Percentiles rank a stretch among this genome's conserved stretches.
These are phyloP conservation scores for Phytophthora sojae DNA, from an alignment of 352 stramenopile genomes.

Conservation along the genomic window DNA sequence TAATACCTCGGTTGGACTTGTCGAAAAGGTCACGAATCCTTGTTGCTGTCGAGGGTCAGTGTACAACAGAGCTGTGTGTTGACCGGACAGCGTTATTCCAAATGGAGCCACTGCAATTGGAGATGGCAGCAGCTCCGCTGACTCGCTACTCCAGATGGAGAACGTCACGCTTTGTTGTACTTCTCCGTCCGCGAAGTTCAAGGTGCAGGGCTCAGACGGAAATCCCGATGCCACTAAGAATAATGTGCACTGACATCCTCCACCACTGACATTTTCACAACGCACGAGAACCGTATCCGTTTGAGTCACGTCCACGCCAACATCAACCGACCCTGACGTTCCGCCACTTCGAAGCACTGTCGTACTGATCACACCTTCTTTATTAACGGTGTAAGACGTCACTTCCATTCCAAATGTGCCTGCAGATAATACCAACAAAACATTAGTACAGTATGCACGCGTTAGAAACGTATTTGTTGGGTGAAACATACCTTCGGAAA, in stretches of 20 bases:
- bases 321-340: slow-evolving; percentile 35
- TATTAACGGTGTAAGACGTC: slow-evolving; percentile 24
- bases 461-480: no score
- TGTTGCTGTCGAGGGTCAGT: slow-evolving; percentile 31
- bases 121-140: slow-evolving; percentile 30
- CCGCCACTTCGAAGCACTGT: slow-evolving; percentile 44
- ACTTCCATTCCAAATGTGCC: slow-evolving; percentile 31
- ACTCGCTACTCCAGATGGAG: slow-evolving; percentile 48
- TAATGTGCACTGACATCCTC: slow-evolving; percentile 49
- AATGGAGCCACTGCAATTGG: slow-evolving; percentile 27
- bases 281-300: slow-evolving; percentile 36
- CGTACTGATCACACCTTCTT: slow-evolving; percentile 29
- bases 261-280: slow-evolving; percentile 33
- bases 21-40: slow-evolving; percentile 50
- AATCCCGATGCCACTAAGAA: slow-evolving; percentile 26
- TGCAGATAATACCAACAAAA: background rate
- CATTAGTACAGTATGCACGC: background rate
- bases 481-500: slow-evolving; percentile 21
- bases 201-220: slow-evolving; percentile 16
- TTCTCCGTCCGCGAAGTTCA: slow-evolving; percentile 61
- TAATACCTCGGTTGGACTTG: slow-evolving; percentile 24
- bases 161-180: slow-evolving; percentile 42
- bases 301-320: slow-evolving; percentile 45
- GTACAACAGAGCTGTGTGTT: slow-evolving; percentile 40
- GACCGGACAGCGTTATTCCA: slow-evolving; percentile 21